Conservation (phyloP, 2,329 filamentous ascomycete genomes). For the Aspergillus novoparasiticus region DNA sequence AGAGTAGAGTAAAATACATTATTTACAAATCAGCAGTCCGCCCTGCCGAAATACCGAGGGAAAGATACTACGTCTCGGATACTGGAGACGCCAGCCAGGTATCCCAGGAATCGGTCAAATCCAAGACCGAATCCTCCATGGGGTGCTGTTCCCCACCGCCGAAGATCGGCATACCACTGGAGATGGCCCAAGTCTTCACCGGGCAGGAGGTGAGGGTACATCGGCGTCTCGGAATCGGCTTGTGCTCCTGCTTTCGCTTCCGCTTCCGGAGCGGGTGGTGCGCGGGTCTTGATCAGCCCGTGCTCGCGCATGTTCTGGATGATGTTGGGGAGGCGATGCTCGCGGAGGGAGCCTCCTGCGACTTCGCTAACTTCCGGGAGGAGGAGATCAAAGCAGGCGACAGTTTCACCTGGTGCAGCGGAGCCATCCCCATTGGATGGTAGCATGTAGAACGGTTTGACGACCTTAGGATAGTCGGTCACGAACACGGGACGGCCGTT, state of each 20-base stretch:
- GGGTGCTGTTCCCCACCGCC: constrained; percentile 86
- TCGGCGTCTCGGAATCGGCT: constrained; percentile 23
- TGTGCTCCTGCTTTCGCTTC: constrained; percentile 1
- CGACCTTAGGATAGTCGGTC: constrained; percentile 82
- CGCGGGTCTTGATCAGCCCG: constrained; percentile 55
- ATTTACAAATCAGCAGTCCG: constrained; percentile 45
- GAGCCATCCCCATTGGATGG: constrained; percentile 45
- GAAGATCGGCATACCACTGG: constrained; percentile 85
- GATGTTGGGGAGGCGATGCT: constrained; percentile 71
- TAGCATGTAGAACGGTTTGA: constrained; percentile 93
- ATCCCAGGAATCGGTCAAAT: constrained; percentile 83
- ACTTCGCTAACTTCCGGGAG: constrained; percentile 85
- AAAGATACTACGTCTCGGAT: constrained; percentile 86
- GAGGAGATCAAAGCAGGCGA: constrained; percentile 87
- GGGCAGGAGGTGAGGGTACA: constrained; percentile 41
- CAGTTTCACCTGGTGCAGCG: constrained; percentile 54
- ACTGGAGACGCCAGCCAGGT: constrained; percentile 78
- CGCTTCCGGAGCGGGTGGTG: not conserved
- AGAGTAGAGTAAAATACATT: not conserved
- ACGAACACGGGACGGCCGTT: constrained; percentile 77
- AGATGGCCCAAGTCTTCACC: constrained; percentile 55
- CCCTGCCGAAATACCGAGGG: constrained; percentile 67
- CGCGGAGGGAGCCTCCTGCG: constrained; percentile 85
- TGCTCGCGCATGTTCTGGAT: constrained; percentile 70
- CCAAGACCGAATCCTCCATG: constrained; percentile 91